These are phyloP conservation scores for Aegle marmelos DNA, from an alignment of 345 rosid species.

Conservation along the genomic window DNA sequence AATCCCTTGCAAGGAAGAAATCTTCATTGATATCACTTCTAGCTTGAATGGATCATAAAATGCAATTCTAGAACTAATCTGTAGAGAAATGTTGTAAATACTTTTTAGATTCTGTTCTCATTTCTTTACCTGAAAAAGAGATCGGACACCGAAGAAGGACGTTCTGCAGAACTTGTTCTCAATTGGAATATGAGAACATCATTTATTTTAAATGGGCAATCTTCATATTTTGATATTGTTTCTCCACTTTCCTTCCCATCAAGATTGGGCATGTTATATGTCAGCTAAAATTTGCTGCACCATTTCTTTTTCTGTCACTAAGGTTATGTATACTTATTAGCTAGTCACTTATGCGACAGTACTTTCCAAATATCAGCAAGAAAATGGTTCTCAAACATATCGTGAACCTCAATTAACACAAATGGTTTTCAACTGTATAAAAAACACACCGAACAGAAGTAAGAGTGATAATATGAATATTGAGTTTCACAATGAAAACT, in stretches of 20 bases:
- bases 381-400: not conserved
- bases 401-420: not conserved
- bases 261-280: not conserved
- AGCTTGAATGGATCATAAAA: slow-evolving; percentile 1
- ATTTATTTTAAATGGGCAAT: not conserved
- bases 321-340: too few relatives aligned
- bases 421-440: not conserved
- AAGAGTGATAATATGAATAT: not conserved
- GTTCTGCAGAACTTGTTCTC: not conserved
- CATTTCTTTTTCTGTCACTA: too few relatives aligned
- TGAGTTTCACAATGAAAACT: not conserved
- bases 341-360: not conserved
- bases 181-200: not conserved
- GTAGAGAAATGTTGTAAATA: slow-evolving; percentile 8
- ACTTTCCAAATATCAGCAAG: not conserved
- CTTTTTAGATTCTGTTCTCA: not conserved
- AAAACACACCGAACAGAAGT: not conserved
- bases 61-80: not conserved
- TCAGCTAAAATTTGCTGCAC: not conserved
- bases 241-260: not conserved
- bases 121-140: not conserved
- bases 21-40: slow-evolving; percentile 32
- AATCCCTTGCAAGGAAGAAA: slow-evolving; percentile 44
- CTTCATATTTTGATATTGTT: not conserved
- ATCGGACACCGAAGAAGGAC: not conserved